Base-by-base conservation (phyloP, 1,284 basidiomycete genomes). In the Ganoderma boninense region DNA sequence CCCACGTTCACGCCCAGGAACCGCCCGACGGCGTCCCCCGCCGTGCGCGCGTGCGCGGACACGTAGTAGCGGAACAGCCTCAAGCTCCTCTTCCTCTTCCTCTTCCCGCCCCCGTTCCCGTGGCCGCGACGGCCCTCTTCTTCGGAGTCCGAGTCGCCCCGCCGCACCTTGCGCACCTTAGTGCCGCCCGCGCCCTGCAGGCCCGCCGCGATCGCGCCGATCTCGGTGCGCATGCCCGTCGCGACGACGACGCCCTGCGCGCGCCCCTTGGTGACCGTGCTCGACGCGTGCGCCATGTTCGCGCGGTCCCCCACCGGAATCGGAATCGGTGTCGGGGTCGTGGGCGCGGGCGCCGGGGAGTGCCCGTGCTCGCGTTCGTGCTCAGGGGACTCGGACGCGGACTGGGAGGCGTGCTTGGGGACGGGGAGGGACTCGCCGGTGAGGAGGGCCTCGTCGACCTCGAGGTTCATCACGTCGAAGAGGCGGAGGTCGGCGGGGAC, bases 391-490 rank as follows among this genome's bases (percentile, higher is more conserved):
- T 32, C 29, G 29, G 29, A 10, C 38, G 2, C 38, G 38, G 38
- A 10, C 38, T n/a, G n/a, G 35, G 3, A 7, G 32, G 79, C 77
- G 59, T 82, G 86, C 80, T 93, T 93, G 40, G 83, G 80, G 16
- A 92, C 90, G 69, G 91, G 91, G 20, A 92, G 78, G 14, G 85
- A 87, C 77, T 91, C 90, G 64, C 91, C 92, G 1, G 91, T 93
- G n/a, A 93, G 82, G 43, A 92, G 84, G 5, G 90, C 89, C 77
- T 92, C 91, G 70, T 92, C 90, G 23, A 86, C 72, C 76, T 90
- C 89, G 52, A 90, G 80, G 75, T 88, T 87, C 68, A 66, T 69
- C n/a, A 63, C 60, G 40, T 71, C 66, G 56, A 69, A 64, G 54
- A 84, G 75, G 64, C 87, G 79, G 54, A 87, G 84, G 76, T 91